These are phyloP conservation scores for Fusarium sp. DNA, from an alignment of 2,329 filamentous ascomycete species.

Conservation along the genomic window DNA sequence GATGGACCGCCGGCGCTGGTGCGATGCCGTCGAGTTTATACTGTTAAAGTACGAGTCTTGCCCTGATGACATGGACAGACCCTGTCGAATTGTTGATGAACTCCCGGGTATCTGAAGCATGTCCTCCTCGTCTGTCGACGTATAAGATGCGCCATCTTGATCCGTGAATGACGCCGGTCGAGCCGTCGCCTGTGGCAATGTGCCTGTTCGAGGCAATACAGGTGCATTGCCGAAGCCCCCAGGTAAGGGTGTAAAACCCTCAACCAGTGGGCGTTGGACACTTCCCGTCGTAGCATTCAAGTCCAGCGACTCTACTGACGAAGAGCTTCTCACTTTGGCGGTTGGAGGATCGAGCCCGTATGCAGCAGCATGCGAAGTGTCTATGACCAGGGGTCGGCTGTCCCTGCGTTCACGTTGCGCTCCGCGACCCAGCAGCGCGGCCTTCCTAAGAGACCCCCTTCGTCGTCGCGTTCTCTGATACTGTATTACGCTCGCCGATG, in stretches of 20 bases:
- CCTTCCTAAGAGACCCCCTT: constrained; percentile 87
- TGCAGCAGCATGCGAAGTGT: constrained; percentile 48
- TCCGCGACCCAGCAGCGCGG: constrained; percentile 80
- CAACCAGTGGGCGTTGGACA: constrained; percentile 57
- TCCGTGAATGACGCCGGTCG: constrained; percentile 25
- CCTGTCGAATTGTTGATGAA: constrained; percentile 55
- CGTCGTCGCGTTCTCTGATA: constrained; percentile 70
- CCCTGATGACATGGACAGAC: constrained; percentile 60
- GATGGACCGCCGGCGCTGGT: constrained; percentile 56
- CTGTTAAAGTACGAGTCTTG: constrained; percentile 70
- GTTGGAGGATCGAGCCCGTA: constrained; percentile 32
- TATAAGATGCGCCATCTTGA: constrained; percentile 39
- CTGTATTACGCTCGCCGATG: constrained; percentile 48
- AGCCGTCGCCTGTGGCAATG: constrained; percentile 25
- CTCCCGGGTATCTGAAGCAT: constrained; percentile 68
- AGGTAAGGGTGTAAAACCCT: constrained; percentile 54
- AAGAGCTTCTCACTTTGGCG: constrained; percentile 34
- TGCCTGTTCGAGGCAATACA: constrained; percentile 17
- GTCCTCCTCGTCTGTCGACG: constrained; percentile 87
- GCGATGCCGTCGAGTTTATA: constrained; percentile 51
- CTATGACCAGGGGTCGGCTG: constrained; percentile 55
- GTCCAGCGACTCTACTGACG: constrained; percentile 52
- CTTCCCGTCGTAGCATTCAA: constrained; percentile 57
- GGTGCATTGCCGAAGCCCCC: constrained; percentile 32
- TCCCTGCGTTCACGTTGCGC: constrained; percentile 68